Conservation (phyloP, 257 asterid genomes). For the Ballota nigra region DNA sequence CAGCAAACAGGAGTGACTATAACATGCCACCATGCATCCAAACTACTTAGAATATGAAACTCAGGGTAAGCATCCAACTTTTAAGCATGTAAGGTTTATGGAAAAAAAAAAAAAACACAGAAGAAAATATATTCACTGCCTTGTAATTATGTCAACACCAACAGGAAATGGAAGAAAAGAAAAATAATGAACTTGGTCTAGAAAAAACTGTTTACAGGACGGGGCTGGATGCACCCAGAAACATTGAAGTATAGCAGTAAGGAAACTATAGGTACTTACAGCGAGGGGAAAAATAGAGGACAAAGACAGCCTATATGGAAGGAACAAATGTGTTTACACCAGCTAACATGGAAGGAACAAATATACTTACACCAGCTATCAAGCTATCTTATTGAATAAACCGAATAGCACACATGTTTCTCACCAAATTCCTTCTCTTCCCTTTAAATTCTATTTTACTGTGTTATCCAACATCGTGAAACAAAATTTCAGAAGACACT, state of each 20-base stretch:
- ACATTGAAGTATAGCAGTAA: neutral
- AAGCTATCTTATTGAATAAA: neutral
- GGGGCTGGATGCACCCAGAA: neutral
- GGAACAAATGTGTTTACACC: neutral
- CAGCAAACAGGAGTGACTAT: neutral
- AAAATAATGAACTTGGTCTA: neutral
- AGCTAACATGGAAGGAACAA: neutral
- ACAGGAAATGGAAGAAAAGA: neutral
- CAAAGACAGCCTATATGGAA: neutral
- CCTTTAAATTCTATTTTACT: neutral
- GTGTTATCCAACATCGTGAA: neutral
- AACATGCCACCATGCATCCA: conserved; percentile 2
- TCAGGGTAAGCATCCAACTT: neutral
- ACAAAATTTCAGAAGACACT: neutral
- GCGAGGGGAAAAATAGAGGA: neutral
- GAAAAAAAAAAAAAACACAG: neutral
- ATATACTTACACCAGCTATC: neutral
- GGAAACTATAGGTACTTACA: neutral
- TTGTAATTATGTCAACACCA: neutral
- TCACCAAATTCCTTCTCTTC: neutral
- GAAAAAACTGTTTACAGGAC: neutral
- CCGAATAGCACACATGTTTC: neutral
- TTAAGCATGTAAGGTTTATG: neutral
- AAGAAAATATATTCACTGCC: neutral
- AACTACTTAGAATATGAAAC: neutral